phyloP scores from a whole-genome alignment of 345 rosid genomes.

The Syzygium aromaticum region DNA sequence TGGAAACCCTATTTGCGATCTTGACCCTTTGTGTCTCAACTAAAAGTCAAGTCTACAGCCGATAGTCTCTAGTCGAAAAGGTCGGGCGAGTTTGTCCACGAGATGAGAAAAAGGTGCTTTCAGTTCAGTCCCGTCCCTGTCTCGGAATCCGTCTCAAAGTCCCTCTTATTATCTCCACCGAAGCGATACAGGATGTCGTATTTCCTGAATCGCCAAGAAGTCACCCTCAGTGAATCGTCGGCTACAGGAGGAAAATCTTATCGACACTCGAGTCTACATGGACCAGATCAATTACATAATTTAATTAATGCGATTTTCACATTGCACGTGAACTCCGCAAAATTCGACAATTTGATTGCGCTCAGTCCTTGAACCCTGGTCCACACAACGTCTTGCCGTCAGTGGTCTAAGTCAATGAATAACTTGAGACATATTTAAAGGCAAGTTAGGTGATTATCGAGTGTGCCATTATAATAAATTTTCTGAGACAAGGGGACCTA shows the following conservation, averaged over 20 bases:
- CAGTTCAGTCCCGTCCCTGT: neutral
- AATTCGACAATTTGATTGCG: rapidly evolving
- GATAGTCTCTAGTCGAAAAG: rapidly evolving
- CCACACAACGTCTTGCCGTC: neutral
- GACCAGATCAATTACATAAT: neutral
- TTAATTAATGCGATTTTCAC: rapidly evolving
- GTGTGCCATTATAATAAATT: neutral
- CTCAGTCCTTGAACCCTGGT: neutral
- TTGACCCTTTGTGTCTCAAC: neutral
- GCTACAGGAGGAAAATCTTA: neutral
- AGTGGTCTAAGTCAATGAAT: neutral
- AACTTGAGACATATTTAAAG: neutral
- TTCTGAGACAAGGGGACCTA: neutral
- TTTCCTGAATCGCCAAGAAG: neutral
- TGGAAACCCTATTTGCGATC: neutral
- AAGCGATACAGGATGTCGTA: neutral
- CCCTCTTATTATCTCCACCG: neutral
- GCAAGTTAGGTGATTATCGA: neutral
- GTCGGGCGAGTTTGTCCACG: neutral
- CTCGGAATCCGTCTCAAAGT: neutral
- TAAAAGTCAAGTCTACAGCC: neutral
- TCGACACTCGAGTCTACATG: neutral
- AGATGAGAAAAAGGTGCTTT: neutral
- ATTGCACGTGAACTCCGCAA: neutral
- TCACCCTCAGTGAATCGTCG: neutral